phyloP scores from a whole-genome alignment of 495 filamentous ascomycete species.

The Penicillium daleae region DNA sequence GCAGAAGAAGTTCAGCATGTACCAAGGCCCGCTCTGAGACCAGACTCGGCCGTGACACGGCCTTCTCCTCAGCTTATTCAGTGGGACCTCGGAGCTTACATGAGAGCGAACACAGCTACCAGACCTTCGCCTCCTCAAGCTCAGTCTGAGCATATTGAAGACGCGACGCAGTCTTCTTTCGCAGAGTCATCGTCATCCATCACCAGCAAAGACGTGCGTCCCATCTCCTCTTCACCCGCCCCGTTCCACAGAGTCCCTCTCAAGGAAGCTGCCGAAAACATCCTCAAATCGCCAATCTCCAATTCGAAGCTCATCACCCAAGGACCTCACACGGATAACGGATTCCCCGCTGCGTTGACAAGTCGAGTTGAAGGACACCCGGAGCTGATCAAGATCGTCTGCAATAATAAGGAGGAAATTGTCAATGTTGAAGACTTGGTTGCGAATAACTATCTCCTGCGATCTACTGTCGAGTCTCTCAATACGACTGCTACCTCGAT shows the following conservation, averaged over 20 bases:
- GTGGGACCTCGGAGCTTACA: background rate
- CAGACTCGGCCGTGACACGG: background rate
- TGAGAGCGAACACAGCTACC: background rate
- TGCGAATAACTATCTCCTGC: background rate
- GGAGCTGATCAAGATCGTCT: conserved; percentile 1
- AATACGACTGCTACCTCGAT: background rate
- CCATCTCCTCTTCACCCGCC: background rate
- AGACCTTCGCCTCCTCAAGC: background rate
- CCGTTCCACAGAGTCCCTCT: background rate
- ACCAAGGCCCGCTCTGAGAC: background rate
- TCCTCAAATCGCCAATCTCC: background rate
- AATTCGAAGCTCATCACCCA: background rate
- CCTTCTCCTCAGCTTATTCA: background rate
- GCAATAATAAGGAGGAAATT: conserved; percentile 2
- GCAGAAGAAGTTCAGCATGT: background rate
- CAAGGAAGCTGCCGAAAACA: background rate
- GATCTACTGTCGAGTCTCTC: conserved; percentile 2
- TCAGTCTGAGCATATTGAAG: background rate
- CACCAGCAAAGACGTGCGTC: background rate
- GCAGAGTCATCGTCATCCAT: background rate
- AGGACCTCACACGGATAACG: background rate
- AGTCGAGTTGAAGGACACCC: conserved; percentile 2
- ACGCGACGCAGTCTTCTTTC: background rate
- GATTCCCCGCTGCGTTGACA: background rate
- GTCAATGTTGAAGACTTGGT: background rate